Base-by-base conservation (phyloP, 768 basidiomycete species). In the Scleroderma bovista region DNA sequence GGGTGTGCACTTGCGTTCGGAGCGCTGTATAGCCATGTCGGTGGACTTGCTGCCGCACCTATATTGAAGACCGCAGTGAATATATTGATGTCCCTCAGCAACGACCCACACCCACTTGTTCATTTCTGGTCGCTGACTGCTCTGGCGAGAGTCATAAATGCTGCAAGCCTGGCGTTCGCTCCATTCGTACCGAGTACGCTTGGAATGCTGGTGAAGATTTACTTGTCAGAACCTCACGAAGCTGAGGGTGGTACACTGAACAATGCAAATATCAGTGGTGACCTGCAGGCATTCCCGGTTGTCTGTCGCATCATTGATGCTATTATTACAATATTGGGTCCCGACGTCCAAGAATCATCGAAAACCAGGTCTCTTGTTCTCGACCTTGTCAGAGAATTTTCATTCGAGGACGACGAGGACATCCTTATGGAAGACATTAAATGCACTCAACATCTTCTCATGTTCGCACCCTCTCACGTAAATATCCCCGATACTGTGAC, bases 1-100 rank as follows among this genome's bases (percentile, higher is more conserved):
- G 96, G 96, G 0, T 97, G 93, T 62, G 92, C 93, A 0, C 69
- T 93, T 33, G 88, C 94, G 0, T 92, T 98, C 59, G 92, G 93
- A 12, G 80, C 93, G 12, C 90, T 98, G 33, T 95, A 96, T 65
- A 81, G 78, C 39, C 80, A 91, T 59, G 93, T 97, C 44, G 96
- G 96, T 8, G 89, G 93, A 36, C 76, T 98, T n/a, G 91, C 90
- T 11, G 95, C 93, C 7, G 92, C 92, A 0, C 91, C 96, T 0
- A 76, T 97, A 15, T 76, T 98, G 52, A 98, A 97, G 68, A 96
- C 94, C 1, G 92, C 94, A 0, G 88, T 95, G 53, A 93, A 96
- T 61, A 84, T 98, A 40, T 75, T 97, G 33, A 90, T 95, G 82
- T 95, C 94, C 0, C 79, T 99, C 17, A 84, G 87, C 66, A 93